Base-by-base conservation (phyloP, 176 grass and related monocot genomes). In the Musa acuminata region DNA sequence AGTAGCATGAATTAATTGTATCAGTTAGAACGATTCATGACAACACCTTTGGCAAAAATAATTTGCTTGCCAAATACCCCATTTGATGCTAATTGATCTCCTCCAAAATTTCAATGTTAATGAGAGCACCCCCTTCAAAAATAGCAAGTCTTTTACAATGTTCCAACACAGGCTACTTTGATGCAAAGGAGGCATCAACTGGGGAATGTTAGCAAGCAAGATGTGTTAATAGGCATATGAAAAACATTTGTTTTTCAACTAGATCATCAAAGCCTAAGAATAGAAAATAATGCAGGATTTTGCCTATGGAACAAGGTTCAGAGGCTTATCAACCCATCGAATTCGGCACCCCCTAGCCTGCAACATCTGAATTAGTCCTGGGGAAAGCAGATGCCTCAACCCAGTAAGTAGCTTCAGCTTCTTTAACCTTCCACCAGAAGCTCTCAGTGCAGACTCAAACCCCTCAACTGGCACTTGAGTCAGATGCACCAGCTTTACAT, bases 401-500 rank as follows among this genome's bases (percentile, higher is more conserved):
- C 76, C 73, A 11, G 55, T 69, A 53, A 98, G 90, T 57, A 98
- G 83, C 86, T 98, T 98, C 75, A 98, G 80, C 68, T 98, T 98
- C 94, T 98, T 98, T 78, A 98, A 77, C 80, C 85, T 93, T 49
- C 86, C 86, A 0, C 86, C 91, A 8, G 86, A 85, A 1, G 86
- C 86, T 80, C 90, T 72, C 51, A 98, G 78, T 4, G 90, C 88
- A 75, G 89, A 75, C 80, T 94, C 95, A 0, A 93, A 98, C 29
- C 86, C 90, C 78, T 94, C 84, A 35, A 93, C 87, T 0, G 90
- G 88, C 51, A 98, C 90, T 80, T 79, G 87, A 0, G 84, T 84
- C 7, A 98, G 82, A 73, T 98, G 90, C 60, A 98, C 95, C 90
- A 98, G 87, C 77, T 98, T 93, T 26, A 93, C 83, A 49, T 98